phyloP scores from a whole-genome alignment of 176 grass and related monocot genomes.

The Stipa capillata region DNA sequence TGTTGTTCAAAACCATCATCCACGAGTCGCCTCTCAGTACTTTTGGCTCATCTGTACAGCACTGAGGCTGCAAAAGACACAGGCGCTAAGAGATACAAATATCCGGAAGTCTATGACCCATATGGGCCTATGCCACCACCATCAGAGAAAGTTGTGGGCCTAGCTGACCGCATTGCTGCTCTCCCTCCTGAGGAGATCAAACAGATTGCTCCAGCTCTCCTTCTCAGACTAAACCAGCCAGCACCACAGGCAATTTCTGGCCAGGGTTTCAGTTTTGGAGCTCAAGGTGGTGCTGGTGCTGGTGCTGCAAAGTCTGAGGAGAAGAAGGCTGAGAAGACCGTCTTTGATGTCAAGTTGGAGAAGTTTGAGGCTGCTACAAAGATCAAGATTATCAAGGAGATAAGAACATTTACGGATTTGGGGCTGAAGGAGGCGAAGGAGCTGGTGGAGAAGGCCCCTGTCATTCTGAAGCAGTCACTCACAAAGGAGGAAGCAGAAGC shows the following conservation, averaged over 20 bases:
- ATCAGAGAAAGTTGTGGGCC: constrained; percentile 71
- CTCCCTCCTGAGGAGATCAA: constrained; percentile 83
- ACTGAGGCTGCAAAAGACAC: constrained; percentile 25
- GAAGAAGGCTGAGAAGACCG: constrained; percentile 88
- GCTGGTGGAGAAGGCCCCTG: constrained; percentile 80
- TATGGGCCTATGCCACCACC: constrained; percentile 62
- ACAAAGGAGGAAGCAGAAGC: constrained; percentile 92
- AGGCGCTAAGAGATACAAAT: constrained; percentile 56
- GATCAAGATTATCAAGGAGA: constrained; percentile 99
- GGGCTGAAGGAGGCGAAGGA: constrained; percentile 94
- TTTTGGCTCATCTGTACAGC: constrained; percentile 31
- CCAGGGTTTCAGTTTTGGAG: constrained; percentile 69
- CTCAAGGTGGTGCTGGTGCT: constrained; percentile 27
- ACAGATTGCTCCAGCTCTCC: constrained; percentile 83
- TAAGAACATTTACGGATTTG: constrained; percentile 78
- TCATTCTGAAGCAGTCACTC: constrained; percentile 82
- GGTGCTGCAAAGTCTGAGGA: constrained; percentile 44
- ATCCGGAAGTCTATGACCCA: constrained; percentile 71
- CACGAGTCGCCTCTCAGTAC: not conserved
- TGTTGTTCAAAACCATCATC: constrained; percentile 12
- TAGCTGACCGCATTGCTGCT: constrained; percentile 68
- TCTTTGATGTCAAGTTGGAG: constrained; percentile 90
- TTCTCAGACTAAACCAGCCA: constrained; percentile 57
- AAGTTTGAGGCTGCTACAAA: constrained; percentile 88
- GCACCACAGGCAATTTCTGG: constrained; percentile 63